These are phyloP conservation scores for Ogataea pignaliae DNA, from an alignment of 805 yeast species.

Conservation along the genomic window DNA sequence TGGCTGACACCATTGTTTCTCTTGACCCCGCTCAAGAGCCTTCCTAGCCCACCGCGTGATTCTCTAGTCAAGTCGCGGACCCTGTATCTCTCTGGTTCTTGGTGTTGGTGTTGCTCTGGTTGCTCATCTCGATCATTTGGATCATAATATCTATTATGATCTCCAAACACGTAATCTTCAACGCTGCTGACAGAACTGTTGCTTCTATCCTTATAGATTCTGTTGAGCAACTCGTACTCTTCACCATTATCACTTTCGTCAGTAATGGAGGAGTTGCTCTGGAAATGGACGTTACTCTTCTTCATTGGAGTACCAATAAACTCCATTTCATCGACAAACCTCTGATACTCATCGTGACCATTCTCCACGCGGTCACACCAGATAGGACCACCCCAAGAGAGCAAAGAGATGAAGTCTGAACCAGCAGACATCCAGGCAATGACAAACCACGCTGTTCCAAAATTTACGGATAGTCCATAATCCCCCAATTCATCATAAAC, in stretches of 20 bases:
- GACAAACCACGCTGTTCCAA: constrained; percentile 40
- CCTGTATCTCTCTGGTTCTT: too few species aligned
- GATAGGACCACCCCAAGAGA: constrained; percentile 37
- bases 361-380: constrained; percentile 51
- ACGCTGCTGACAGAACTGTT: too few species aligned
- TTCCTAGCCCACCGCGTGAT: background rate
- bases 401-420: constrained; percentile 10
- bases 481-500: constrained; percentile 32
- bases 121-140: too few species aligned
- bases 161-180: too few species aligned
- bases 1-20: background rate
- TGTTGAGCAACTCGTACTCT: background rate
- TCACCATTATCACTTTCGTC: constrained; percentile 3
- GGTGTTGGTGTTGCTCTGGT: too few species aligned
- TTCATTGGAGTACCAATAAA: constrained; percentile 7
- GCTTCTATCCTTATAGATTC: background rate
- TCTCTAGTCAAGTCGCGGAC: constrained; percentile 1
- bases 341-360: background rate
- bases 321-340: constrained; percentile 4
- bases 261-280: background rate
- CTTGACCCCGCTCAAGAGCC: background rate
- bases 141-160: too few species aligned
- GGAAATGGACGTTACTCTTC: background rate
- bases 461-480: constrained; percentile 42
- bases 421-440: constrained; percentile 36